phyloP scores from a whole-genome alignment of 805 yeast genomes.

The Pichia membranifaciens region DNA sequence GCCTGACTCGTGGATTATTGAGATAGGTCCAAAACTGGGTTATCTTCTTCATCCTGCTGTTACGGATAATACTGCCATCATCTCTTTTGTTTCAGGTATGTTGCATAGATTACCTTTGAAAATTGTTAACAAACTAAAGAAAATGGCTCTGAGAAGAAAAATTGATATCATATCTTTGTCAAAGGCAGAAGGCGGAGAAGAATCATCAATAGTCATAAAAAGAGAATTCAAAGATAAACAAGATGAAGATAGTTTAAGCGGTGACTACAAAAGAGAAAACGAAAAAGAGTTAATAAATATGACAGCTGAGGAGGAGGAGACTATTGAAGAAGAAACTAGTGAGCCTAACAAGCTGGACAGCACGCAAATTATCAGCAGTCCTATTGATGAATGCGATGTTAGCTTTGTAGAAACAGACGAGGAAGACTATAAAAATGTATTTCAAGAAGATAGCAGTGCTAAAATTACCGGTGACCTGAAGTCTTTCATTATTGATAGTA shows the following conservation, averaged over 20 bases:
- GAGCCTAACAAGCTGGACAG: not conserved
- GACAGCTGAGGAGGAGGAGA: not conserved
- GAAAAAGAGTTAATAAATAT: no score
- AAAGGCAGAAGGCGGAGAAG: not conserved
- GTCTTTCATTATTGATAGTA: constrained; percentile 11
- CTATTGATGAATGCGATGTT: not conserved
- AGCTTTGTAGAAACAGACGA: constrained; percentile 1
- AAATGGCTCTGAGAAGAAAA: not conserved
- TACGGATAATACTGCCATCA: not conserved
- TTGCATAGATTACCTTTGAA: not conserved
- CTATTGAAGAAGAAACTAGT: not conserved
- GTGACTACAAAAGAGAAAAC: no score
- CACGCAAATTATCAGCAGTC: not conserved
- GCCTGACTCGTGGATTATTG: constrained; percentile 6
- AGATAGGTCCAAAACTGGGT: not conserved
- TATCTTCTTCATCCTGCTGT: not conserved
- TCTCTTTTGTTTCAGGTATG: not conserved
- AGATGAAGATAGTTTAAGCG: no score
- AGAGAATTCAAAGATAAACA: no score
- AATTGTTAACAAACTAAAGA: not conserved
- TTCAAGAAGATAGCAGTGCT: not conserved
- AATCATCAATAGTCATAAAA: not conserved
- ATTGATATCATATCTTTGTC: not conserved
- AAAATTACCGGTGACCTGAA: constrained; percentile 1
- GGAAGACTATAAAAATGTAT: not conserved